Evolutionary conservation across 2,329 filamentous ascomycete genomes (phyloP), one percentile per base, ranked within the genome.

Genomic region (Sclerotinia minor): DNA sequence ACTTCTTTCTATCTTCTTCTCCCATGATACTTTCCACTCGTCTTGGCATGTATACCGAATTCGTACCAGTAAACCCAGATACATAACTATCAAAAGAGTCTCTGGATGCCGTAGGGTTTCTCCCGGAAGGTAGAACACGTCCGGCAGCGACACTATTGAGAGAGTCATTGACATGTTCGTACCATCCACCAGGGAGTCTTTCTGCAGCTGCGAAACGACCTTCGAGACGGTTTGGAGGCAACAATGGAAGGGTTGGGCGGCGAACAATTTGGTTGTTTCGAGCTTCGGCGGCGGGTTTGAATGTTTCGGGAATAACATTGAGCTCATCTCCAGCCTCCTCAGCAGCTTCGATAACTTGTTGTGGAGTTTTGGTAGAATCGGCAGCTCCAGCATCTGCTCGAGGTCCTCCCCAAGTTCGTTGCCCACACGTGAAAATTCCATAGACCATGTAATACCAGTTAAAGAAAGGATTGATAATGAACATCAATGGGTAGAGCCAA

Each of bases 401-500:
- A 15, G 94, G 95, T 0, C 94, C 94, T 72, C 94, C 94, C 94
- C 95, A 99, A 1, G 94, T 98, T 72, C 94, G 86, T 78, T 97
- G 92, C 26, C 94, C 93, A 41, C 94, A 93, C 0, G 94, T 97
- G 45, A 73, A 75, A 15, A 73, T 74, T n/a, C 72, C 73, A 55
- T 75, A 74, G 5, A 72, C 71, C 91, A 97, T 97, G 81, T 98
- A 98, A 68, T 92, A 86, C 94, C 94, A 98, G 79, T 98, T 98
- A 84, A 97, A 94, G 77, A 98, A 96, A 0, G 95, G 94, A 76
- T 97, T 98, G 71, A 97, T 79, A 58, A 97, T 80, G 77, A 97
- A 98, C 93, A 98, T 97, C 71, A 98, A 75, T 0, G 94, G 94
- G 77, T 98, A 98, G 7, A 98, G 83, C 89, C 92, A 94, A 70